Conservation (phyloP, 106 monocot species). For the Amphibolis antarctica region DNA sequence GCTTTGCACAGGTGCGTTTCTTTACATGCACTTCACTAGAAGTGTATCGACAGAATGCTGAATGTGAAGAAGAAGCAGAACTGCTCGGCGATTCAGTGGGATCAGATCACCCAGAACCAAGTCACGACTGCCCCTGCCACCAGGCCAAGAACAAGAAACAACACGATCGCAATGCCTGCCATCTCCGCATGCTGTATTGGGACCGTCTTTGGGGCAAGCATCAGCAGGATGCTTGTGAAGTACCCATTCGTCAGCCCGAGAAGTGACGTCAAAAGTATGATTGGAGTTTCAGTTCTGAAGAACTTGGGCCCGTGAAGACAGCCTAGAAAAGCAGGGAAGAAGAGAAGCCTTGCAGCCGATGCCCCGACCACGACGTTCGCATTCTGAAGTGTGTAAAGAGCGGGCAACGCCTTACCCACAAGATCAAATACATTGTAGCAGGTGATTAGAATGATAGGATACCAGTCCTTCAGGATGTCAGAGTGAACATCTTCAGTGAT, state of each 20-base stretch:
- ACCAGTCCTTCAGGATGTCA: conserved; percentile 18
- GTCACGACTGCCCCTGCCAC: conserved; percentile 13
- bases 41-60: too few species aligned
- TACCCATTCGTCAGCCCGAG: conserved; percentile 28
- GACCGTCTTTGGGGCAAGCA: conserved; percentile 21
- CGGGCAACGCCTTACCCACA: conserved; percentile 15
- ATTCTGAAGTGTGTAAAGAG: conserved; percentile 13
- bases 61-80: too few species aligned
- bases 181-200: conserved; percentile 22
- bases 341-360: conserved; percentile 15
- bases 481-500: conserved; percentile 26
- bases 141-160: conserved; percentile 12
- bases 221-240: conserved; percentile 16
- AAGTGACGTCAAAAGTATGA: conserved; percentile 14
- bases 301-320: conserved; percentile 19
- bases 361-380: conserved; percentile 6
- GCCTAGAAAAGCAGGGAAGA: conserved; percentile 15
- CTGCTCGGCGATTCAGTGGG: too few species aligned
- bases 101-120: conserved; percentile 29
- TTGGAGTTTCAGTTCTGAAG: conserved; percentile 12
- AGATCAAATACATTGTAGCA: conserved; percentile 27
- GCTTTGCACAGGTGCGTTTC: too few species aligned
- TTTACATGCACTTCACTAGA: too few species aligned
- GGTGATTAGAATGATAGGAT: conserved; percentile 20
- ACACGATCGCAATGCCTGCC: conserved; percentile 17